Evolutionary conservation across 768 basidiomycete genomes (phyloP).

Genomic region (Infundibulicybe gibba): DNA sequence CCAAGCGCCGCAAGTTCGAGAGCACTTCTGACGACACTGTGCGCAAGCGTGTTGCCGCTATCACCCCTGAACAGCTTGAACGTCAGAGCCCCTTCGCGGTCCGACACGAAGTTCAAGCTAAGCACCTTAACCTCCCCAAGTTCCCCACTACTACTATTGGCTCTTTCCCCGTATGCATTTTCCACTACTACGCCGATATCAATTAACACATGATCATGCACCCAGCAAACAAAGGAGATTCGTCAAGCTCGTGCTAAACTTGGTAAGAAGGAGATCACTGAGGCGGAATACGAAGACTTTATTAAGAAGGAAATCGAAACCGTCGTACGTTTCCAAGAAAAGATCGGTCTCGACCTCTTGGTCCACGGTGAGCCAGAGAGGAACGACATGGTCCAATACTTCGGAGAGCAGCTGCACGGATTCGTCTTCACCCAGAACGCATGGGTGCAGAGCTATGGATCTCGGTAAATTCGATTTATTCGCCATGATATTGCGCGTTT

Average conservation of each 20-base stretch:
- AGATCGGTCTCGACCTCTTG: conserved; percentile 91
- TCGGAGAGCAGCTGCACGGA: conserved; percentile 91
- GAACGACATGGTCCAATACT: conserved; percentile 99
- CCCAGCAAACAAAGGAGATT: conserved; percentile 97
- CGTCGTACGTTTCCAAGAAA: conserved; percentile 97
- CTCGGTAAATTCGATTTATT: conserved; percentile 55
- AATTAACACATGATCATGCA: conserved; percentile 7
- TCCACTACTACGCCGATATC: not conserved
- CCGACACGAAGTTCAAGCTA: conserved; percentile 86
- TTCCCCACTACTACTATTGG: conserved; percentile 99
- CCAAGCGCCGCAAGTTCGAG: conserved; percentile 94
- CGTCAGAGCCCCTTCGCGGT: conserved; percentile 86
- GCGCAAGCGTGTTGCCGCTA: conserved; percentile 90
- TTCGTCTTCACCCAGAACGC: conserved; percentile 98
- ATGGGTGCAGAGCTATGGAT: conserved; percentile 99
- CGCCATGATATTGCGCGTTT: conserved; percentile 1
- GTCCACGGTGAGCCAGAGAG: conserved; percentile 99
- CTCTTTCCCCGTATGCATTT: conserved; percentile 82
- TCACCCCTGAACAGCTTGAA: conserved; percentile 81
- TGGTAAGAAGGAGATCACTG: conserved; percentile 84
- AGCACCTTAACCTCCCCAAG: conserved; percentile 83
- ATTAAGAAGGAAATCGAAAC: conserved; percentile 96
- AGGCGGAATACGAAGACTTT: conserved; percentile 91
- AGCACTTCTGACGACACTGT: conserved; percentile 89
- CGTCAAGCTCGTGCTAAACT: conserved; percentile 95